These are phyloP conservation scores for Schoenoplectus tabernaemontani DNA, from an alignment of 202 grass and related monocot genomes.

Conservation along the genomic window DNA sequence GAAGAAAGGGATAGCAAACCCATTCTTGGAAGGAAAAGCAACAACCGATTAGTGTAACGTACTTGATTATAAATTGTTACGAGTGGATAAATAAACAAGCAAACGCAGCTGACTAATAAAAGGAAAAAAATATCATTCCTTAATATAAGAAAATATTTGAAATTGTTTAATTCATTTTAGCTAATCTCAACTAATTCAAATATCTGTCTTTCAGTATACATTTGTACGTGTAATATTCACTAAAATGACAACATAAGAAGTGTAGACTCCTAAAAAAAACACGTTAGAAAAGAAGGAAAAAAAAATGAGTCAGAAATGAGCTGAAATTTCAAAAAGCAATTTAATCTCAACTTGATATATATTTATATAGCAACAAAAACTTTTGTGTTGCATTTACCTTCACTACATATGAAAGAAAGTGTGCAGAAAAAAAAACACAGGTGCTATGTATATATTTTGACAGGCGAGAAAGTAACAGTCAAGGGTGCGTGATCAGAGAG, in stretches of 20 bases:
- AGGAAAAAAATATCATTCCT: background rate
- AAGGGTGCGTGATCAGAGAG: constrained; percentile 75
- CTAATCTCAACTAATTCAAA: background rate
- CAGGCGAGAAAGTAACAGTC: constrained; percentile 68
- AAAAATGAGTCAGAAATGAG: background rate
- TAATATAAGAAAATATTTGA: background rate
- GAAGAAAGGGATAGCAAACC: background rate
- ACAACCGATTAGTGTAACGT: background rate
- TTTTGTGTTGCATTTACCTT: background rate
- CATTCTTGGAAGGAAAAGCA: background rate
- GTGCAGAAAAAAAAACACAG: background rate
- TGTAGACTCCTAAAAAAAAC: background rate
- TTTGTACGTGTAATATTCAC: background rate
- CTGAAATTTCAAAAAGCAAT: constrained; percentile 22
- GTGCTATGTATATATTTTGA: constrained; percentile 35
- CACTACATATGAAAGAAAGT: background rate
- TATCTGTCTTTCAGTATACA: background rate
- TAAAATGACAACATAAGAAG: background rate
- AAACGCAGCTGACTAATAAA: background rate
- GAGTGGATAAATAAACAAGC: background rate
- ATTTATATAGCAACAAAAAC: constrained; percentile 12
- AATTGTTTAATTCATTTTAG: background rate
- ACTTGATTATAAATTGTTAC: background rate
- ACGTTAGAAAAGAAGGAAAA: background rate
- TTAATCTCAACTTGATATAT: constrained; percentile 2